Evolutionary conservation across 805 yeast genomes (phyloP).

Genomic region (Candida ponderosae): DNA sequence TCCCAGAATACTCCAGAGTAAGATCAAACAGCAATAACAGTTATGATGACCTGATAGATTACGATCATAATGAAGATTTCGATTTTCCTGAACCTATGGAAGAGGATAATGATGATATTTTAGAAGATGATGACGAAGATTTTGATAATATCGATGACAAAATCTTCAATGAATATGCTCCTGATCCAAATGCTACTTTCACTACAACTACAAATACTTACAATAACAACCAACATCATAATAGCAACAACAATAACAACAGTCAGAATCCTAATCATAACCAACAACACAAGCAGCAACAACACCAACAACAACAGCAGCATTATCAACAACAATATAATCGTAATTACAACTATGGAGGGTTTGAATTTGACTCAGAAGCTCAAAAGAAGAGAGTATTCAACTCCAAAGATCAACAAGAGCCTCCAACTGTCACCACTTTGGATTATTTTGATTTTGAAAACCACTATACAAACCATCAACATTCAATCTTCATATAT

Average conservation of each 20-base stretch:
- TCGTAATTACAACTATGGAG: neutral
- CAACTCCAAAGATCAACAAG: too few species aligned
- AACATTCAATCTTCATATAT: neutral
- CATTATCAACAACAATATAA: neutral
- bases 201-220: neutral
- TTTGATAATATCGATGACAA: neutral
- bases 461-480: too few species aligned
- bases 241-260: neutral
- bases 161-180: neutral
- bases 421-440: neutral
- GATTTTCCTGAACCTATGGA: neutral
- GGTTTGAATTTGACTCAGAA: neutral
- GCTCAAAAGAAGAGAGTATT: too few species aligned
- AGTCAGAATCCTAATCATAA: neutral
- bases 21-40: neutral
- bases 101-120: neutral
- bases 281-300: neutral
- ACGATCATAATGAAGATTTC: neutral
- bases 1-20: slow-evolving; percentile 13
- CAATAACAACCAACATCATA: too few species aligned
- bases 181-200: neutral
- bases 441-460: neutral
- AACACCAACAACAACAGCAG: neutral
- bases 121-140: neutral
- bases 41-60: neutral